Evolutionary conservation across 306 rosid genomes (phyloP).

Genomic region (Rosa multiflora): DNA sequence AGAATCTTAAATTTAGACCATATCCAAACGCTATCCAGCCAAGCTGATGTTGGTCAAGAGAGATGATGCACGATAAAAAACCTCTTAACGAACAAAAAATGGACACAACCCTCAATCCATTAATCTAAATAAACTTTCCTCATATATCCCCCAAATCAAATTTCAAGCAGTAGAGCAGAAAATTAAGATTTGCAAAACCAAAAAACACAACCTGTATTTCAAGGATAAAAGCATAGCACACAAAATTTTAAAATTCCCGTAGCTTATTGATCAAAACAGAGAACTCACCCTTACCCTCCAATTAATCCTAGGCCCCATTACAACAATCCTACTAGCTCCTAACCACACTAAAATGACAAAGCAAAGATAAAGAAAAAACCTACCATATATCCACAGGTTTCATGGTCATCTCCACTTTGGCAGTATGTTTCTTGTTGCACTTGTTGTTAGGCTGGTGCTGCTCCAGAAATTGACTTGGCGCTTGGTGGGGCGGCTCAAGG

Average conservation of each 20-base stretch:
- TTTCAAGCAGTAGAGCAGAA: slow-evolving; percentile 15
- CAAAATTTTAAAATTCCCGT: slow-evolving; percentile 28
- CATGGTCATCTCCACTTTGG: slow-evolving; percentile 29
- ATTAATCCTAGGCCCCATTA: not conserved
- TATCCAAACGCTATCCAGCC: not conserved
- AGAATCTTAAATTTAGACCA: not conserved
- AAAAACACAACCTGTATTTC: slow-evolving; percentile 11
- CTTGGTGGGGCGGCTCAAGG: not conserved
- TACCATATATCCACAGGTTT: slow-evolving; percentile 4
- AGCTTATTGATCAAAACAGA: slow-evolving; percentile 23
- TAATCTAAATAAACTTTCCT: not conserved
- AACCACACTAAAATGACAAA: not conserved
- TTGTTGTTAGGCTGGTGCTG: not conserved
- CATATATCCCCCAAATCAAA: not conserved
- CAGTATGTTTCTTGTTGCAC: slow-evolving; percentile 62
- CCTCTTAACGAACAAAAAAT: not conserved
- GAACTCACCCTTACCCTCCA: slow-evolving; percentile 33
- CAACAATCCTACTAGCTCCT: not conserved
- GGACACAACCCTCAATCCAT: not conserved
- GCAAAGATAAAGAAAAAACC: not conserved
- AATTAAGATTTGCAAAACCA: slow-evolving; percentile 22
- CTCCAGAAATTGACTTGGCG: slow-evolving; percentile 37
- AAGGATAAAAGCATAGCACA: slow-evolving; percentile 18
- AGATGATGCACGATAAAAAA: not conserved
- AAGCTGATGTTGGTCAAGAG: not conserved